Evolutionary conservation across 148 eudicot genomes (phyloP).

Genomic region (Rhododendron mucronatum): DNA sequence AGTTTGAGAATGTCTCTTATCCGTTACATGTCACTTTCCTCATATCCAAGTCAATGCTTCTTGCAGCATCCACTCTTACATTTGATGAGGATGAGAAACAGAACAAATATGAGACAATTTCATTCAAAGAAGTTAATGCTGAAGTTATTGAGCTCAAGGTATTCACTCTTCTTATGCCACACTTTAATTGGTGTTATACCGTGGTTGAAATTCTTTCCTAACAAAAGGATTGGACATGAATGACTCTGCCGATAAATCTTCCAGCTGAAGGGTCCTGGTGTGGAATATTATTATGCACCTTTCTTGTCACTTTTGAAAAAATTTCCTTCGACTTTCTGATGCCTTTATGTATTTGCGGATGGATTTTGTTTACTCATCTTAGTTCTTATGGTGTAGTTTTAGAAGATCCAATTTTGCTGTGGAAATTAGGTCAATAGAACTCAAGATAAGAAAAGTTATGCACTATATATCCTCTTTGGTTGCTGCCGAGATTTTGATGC

Average conservation of each 20-base stretch:
- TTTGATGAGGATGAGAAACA: slow-evolving; percentile 74
- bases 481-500: not conserved
- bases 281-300: not conserved
- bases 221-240: not conserved
- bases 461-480: not conserved
- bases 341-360: not conserved
- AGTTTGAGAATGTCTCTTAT: not conserved
- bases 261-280: not conserved
- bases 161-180: slow-evolving; percentile 9
- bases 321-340: not conserved
- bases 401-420: not conserved
- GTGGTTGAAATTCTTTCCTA: not conserved
- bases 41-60: slow-evolving; percentile 5
- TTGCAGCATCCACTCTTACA: slow-evolving; percentile 73
- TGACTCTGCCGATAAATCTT: not conserved
- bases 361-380: not conserved
- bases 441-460: not conserved
- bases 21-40: slow-evolving; percentile 6
- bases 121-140: slow-evolving; percentile 59
- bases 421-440: slow-evolving; percentile 2
- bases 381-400: not conserved
- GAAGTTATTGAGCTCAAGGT: slow-evolving; percentile 78
- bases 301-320: not conserved
- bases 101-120: slow-evolving; percentile 49
- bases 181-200: not conserved